Evolutionary conservation across 2,329 filamentous ascomycete genomes (phyloP), one percentile per base, ranked within the genome.

Genomic region (Alternaria sp.): DNA sequence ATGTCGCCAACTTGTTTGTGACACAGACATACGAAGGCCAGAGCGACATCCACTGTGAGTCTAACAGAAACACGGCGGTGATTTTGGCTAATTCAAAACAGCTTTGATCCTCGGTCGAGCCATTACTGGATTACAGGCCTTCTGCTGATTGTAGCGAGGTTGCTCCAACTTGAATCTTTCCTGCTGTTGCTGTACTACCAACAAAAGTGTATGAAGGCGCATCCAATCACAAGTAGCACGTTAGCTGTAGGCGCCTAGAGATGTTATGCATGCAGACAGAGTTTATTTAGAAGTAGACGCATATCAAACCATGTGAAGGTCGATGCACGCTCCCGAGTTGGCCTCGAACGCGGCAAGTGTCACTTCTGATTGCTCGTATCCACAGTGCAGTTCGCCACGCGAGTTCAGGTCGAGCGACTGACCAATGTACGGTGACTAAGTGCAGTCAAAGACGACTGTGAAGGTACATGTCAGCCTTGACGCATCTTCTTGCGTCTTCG

Each of bases 21-120:
- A 96, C 94, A 55, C 94, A 98, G 82, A 98, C 94, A 2, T 99
- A 99, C 71, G 95, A 99, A 81, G 95, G 95, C 22, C 95, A 98
- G 81, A 97, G 94, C 75, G 95, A 98, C 80, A 98, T 98, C 76
- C 95, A 98, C 79, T 88, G 93, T 94, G 82, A 86, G 91, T 87
- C 56, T 44, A 42, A 14, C 42, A 5, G 18, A 42, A 22, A n/a
- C 43, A n/a, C 20, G 28, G 42, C 24, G 26, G 24, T 36, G 46
- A 63, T 41, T 28, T 55, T 49, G 43, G 60, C 75, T 78, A 61
- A 78, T 61, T 24, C 79, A 65, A 76, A 61, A 51, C 64, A 82
- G 80, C 80, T 53, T 73, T 86, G 64, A 86, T 85, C 51, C 74
- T 84, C 47, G 80, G 83, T 46, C 77, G 83, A 59, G 83, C 83